These are phyloP conservation scores for Beauveria rudraprayagi DNA, from an alignment of 2,329 filamentous ascomycete species.

Conservation along the genomic window DNA sequence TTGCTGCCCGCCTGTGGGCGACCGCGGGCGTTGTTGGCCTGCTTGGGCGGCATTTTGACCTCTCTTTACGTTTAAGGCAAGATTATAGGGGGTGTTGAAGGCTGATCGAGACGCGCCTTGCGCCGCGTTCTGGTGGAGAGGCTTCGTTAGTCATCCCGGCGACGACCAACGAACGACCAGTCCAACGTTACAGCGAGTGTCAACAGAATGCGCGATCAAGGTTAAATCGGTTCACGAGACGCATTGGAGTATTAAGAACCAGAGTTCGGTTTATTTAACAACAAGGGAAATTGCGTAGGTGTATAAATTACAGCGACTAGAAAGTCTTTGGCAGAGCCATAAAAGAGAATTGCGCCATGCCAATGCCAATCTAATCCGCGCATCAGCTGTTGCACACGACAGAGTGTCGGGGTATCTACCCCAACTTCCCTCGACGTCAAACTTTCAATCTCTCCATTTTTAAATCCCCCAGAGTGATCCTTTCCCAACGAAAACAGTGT, in stretches of 20 bases:
- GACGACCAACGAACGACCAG: not conserved
- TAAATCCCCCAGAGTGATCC: constrained; percentile 19
- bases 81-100: no score
- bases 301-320: constrained; percentile 57
- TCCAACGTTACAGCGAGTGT: not conserved
- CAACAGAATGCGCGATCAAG: not conserved
- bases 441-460: constrained; percentile 39
- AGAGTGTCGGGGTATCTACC: constrained; percentile 28
- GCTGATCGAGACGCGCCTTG: not conserved
- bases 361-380: constrained; percentile 42
- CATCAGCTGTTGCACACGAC: constrained; percentile 34
- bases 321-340: constrained; percentile 37
- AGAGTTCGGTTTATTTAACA: constrained; percentile 17
- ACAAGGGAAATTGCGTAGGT: constrained; percentile 48
- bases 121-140: constrained; percentile 3
- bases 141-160: not conserved
- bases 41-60: constrained; percentile 35
- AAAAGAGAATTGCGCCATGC: constrained; percentile 37
- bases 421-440: constrained; percentile 36
- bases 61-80: not conserved
- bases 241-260: constrained; percentile 28
- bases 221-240: not conserved
- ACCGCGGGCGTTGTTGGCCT: constrained; percentile 29
- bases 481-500: constrained; percentile 25
- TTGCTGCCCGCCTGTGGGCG: constrained; percentile 24